phyloP scores from a whole-genome alignment of 1,284 basidiomycete genomes.

The Meira miltonrushii region DNA sequence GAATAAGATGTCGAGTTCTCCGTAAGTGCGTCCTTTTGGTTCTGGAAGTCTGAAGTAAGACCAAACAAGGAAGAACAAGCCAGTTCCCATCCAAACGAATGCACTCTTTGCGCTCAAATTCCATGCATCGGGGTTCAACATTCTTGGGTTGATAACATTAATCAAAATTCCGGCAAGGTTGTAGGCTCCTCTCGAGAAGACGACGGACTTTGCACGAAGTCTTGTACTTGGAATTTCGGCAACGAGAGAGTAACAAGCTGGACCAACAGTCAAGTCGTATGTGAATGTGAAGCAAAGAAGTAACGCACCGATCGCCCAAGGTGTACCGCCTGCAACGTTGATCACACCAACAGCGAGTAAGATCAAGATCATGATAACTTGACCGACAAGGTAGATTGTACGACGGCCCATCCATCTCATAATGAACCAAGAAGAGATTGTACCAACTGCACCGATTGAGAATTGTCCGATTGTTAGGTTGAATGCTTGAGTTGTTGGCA shows the following conservation, averaged over 20 bases:
- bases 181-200: slow-evolving; percentile 56
- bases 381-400: slow-evolving; percentile 56
- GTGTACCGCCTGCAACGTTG: slow-evolving; percentile 19
- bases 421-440: slow-evolving; percentile 54
- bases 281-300: slow-evolving; percentile 55
- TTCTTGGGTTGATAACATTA: slow-evolving; percentile 56
- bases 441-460: slow-evolving; percentile 53
- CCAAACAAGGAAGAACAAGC: slow-evolving; percentile 53
- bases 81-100: slow-evolving; percentile 54
- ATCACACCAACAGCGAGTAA: slow-evolving; percentile 57
- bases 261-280: slow-evolving; percentile 54
- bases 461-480: slow-evolving; percentile 54
- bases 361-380: slow-evolving; percentile 54
- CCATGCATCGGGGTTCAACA: slow-evolving; percentile 55
- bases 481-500: slow-evolving; percentile 52
- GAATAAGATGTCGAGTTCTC: slow-evolving; percentile 55
- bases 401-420: slow-evolving; percentile 54
- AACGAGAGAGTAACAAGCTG: slow-evolving; percentile 55
- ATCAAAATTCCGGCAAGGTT: slow-evolving; percentile 49
- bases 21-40: slow-evolving; percentile 54
- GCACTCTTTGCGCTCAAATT: slow-evolving; percentile 54
- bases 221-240: slow-evolving; percentile 57
- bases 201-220: slow-evolving; percentile 58
- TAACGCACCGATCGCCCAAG: slow-evolving; percentile 54
- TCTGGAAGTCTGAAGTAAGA: slow-evolving; percentile 52